Evolutionary conservation across 495 filamentous ascomycete species (phyloP), one percentile per base, ranked within the genome.

Genomic region (Cryomyces minteri): DNA sequence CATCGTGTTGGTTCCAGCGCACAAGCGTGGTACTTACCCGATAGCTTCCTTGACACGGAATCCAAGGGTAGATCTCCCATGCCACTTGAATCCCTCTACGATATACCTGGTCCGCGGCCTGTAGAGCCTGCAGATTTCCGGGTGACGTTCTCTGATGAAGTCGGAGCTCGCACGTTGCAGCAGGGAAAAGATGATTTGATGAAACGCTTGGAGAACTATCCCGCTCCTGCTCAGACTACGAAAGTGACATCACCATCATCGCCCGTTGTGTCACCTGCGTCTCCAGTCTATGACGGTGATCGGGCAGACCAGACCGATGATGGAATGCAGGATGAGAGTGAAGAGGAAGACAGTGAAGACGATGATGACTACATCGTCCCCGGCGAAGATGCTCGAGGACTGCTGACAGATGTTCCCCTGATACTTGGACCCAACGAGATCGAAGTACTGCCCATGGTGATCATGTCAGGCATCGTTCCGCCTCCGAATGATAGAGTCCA

Each of bases 341-440:
- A 63, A 14, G 83, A 85, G 38, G 79, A 84, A 43, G 81, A 86
- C 38, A 76, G 81, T 18, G 80, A 84, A 25, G 73, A 76, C 33
- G 79, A 82, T 40, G 86, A 93, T 44, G 82, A 88, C 52, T 81
- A 83, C 41, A 77, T 76, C 4, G 80, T 84, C 49, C 79, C 79
- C 18, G 86, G 87, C 45, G 80, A 93, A 60, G 62, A 66, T 25
- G 60, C 62, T 29, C 81, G 81, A 31, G 88, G 88, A 31, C 65
- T 95, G 4, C 61, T 95, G 36, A 94, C 87, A 4, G 88, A 94
- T 58, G 82, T 95, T 30, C 88, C 88, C n/a, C 79, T 94, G 46
- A 87, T 94, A 12, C 69, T 95, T 11, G 86, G 87, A 30, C 87
- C 88, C 0, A 82, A 81, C 39, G 88, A 95, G 61, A 95, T 95